phyloP scores from a whole-genome alignment of 1,284 basidiomycete genomes.

The Bjerkandera adusta region DNA sequence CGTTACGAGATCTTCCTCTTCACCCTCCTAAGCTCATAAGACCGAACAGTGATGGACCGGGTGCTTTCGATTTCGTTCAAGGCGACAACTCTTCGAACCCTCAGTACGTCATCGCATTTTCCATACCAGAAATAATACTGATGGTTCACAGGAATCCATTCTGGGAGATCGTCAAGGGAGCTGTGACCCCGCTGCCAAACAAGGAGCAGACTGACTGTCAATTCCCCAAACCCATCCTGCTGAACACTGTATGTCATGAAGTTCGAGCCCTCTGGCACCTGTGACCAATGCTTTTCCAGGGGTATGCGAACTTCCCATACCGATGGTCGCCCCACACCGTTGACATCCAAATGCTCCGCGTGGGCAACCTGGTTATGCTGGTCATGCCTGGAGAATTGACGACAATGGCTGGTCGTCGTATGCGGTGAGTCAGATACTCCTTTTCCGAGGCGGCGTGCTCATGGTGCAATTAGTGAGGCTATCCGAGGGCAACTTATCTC shows the following conservation, averaged over 20 bases:
- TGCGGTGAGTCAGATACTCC: conserved; percentile 30
- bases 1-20: conserved; percentile 29
- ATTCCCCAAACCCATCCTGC: conserved; percentile 75
- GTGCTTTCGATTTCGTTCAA: conserved; percentile 80
- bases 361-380: conserved; percentile 78
- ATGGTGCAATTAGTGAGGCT: conserved; percentile 42
- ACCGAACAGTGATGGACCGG: conserved; percentile 66
- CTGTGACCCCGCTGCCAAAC: conserved; percentile 62
- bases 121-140: not conserved
- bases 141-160: conserved; percentile 63
- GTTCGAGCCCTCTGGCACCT: conserved; percentile 5
- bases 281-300: conserved; percentile 35
- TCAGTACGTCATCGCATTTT: conserved; percentile 44
- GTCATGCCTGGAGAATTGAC: conserved; percentile 72
- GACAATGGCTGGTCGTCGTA: conserved; percentile 51
- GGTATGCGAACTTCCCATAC: conserved; percentile 66
- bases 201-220: conserved; percentile 71
- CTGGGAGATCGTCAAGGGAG: conserved; percentile 78
- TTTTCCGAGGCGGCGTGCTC: not conserved
- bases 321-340: conserved; percentile 77
- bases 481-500: conserved; percentile 63
- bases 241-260: conserved; percentile 56
- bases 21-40: not conserved
- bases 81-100: conserved; percentile 63
- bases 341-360: conserved; percentile 76